Percentiles rank a stretch among this genome's conserved stretches.
Evolutionary conservation across 2,329 filamentous ascomycete species (phyloP).

Genomic region (Cytospora mali): DNA sequence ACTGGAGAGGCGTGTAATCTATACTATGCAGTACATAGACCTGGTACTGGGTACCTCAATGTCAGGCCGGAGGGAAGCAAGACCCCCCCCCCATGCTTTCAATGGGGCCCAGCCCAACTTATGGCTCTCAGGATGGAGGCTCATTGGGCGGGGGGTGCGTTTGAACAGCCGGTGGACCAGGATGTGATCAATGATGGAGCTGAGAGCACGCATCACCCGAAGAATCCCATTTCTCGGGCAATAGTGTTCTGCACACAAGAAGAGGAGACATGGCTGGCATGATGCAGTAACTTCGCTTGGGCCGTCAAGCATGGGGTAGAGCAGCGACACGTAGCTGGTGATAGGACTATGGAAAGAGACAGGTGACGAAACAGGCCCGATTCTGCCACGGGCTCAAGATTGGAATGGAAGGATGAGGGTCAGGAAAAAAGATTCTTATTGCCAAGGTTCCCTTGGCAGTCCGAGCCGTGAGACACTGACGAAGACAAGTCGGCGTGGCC

Average conservation of each 20-base stretch:
- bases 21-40: not conserved
- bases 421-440: not conserved
- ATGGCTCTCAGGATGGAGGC: conserved; percentile 6
- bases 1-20: conserved; percentile 1
- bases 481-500: conserved; percentile 15
- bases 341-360: conserved; percentile 15
- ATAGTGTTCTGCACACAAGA: not conserved
- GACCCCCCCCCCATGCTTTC: not conserved
- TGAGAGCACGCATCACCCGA: not conserved
- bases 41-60: not conserved
- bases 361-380: conserved; percentile 12
- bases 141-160: conserved; percentile 20
- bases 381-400: conserved; percentile 1
- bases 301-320: conserved; percentile 2
- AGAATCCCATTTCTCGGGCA: too few species aligned
- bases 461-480: conserved; percentile 20
- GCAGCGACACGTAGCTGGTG: conserved; percentile 4
- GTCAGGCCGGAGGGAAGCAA: not conserved
- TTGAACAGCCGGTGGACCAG: conserved; percentile 10
- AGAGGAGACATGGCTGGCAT: not conserved
- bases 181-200: conserved; percentile 13
- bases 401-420: conserved; percentile 17
- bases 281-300: not conserved
- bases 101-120: not conserved
- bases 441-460: not conserved